These are phyloP conservation scores for Dillenia turbinata DNA, from an alignment of 164 flowering plant genomes.

Conservation along the genomic window DNA sequence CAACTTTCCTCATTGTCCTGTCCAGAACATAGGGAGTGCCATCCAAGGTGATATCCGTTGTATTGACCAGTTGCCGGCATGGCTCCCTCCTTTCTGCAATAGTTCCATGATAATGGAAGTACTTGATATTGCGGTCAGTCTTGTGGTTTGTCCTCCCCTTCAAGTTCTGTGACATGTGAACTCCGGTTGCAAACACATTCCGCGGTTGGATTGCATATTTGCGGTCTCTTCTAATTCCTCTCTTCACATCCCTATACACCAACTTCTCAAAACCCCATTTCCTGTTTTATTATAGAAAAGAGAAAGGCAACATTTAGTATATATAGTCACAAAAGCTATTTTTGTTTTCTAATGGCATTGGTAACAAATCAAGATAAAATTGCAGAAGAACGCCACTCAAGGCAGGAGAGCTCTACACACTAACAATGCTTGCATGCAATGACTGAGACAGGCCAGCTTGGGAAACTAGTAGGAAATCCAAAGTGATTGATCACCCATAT, in stretches of 20 bases:
- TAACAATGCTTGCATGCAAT: too few relatives aligned
- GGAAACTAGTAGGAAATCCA: too few relatives aligned
- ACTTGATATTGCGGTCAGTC: conserved; percentile 54
- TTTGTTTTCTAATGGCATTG: too few relatives aligned
- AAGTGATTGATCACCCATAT: too few relatives aligned
- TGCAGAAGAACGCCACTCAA: too few relatives aligned
- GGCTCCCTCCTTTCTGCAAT: conserved; percentile 66
- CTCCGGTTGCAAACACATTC: conserved; percentile 71
- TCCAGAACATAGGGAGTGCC: conserved; percentile 53
- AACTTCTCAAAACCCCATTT: conserved; percentile 97
- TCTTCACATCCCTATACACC: conserved; percentile 70
- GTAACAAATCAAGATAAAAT: too few relatives aligned
- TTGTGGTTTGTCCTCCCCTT: conserved; percentile 61
- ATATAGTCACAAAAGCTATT: too few relatives aligned
- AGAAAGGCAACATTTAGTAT: too few relatives aligned
- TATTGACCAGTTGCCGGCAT: conserved; percentile 45
- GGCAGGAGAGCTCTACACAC: too few relatives aligned
- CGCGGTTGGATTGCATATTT: conserved; percentile 90
- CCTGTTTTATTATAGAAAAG: conserved; percentile 28
- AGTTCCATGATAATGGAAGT: conserved; percentile 92
- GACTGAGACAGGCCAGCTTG: too few relatives aligned
- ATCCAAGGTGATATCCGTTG: conserved; percentile 30
- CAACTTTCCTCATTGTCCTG: conserved; percentile 39
- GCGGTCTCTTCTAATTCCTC: conserved; percentile 71
- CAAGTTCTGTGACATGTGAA: conserved; percentile 81